phyloP scores from a whole-genome alignment of 2,329 filamentous ascomycete genomes.

The Epichloe sp. region DNA sequence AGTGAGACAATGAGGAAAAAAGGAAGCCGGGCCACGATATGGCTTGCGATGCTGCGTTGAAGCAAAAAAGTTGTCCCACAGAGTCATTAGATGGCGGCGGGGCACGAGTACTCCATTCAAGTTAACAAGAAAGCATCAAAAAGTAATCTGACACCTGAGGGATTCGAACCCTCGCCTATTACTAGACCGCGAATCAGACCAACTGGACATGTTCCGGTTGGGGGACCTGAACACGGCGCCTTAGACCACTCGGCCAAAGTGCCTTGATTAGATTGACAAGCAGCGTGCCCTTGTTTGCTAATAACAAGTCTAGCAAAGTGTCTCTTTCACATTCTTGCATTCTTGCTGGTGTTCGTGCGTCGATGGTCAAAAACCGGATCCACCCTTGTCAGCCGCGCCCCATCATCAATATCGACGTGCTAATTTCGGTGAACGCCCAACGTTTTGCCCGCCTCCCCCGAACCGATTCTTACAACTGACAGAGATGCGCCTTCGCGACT shows the following conservation, averaged over 20 bases:
- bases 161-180: conserved; percentile 20
- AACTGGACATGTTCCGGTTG: accelerated
- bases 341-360: no score
- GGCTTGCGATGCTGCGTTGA: no score
- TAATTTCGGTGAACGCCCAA: neutral
- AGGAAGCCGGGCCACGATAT: neutral
- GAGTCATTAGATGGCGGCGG: neutral
- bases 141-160: conserved; percentile 15
- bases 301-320: accelerated
- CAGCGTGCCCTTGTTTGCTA: accelerated
- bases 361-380: neutral
- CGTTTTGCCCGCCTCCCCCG: neutral
- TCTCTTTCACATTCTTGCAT: no score
- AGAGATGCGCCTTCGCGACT: neutral
- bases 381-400: neutral
- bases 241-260: conserved; percentile 10
- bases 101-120: no score
- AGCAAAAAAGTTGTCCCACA: neutral
- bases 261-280: neutral
- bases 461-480: neutral
- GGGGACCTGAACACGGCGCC: conserved; percentile 7
- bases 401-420: neutral
- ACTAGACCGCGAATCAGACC: conserved; percentile 12
- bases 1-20: neutral
- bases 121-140: neutral